These are phyloP conservation scores for Fusarium torreyae DNA, from an alignment of 2,329 filamentous ascomycete species.

Conservation along the genomic window DNA sequence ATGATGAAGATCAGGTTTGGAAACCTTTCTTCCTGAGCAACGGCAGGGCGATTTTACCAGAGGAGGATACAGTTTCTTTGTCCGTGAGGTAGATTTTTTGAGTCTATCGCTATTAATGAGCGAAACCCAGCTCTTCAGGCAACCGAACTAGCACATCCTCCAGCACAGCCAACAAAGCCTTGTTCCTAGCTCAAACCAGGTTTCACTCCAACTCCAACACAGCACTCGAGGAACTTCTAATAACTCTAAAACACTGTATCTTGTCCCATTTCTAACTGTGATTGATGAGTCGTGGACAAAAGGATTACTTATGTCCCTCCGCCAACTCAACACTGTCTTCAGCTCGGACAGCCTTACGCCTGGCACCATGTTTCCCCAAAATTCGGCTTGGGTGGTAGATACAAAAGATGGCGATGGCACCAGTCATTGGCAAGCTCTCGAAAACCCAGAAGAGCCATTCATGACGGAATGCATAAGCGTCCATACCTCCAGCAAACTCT, in stretches of 20 bases:
- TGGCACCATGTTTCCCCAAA: constrained; percentile 47
- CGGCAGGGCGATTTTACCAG: constrained; percentile 26
- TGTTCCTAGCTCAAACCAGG: no score
- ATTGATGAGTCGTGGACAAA: neutral
- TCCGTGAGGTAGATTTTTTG: constrained; percentile 4
- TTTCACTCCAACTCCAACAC: neutral
- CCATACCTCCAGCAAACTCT: constrained; percentile 67
- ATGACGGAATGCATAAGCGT: constrained; percentile 64
- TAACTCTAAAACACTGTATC: neutral
- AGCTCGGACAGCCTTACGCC: constrained; percentile 2
- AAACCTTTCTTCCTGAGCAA: constrained; percentile 40
- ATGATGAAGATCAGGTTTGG: constrained; percentile 44
- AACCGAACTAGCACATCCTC: neutral
- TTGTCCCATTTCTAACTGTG: neutral
- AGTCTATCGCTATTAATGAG: neutral
- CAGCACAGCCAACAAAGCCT: neutral
- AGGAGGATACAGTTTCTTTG: constrained; percentile 4
- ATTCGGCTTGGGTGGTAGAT: constrained; percentile 64
- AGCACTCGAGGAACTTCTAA: neutral
- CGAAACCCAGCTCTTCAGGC: neutral
- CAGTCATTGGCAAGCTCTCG: constrained; percentile 64
- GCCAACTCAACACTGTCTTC: constrained; percentile 32
- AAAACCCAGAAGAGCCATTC: constrained; percentile 70
- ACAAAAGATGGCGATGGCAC: constrained; percentile 64
- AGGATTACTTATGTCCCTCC: constrained; percentile 4